A percentile compares a stretch with the other conserved stretches of the same genome.
Evolutionary conservation across 1,139 yeast genomes (phyloP).

Genomic region (Kluyveromyces sp.): DNA sequence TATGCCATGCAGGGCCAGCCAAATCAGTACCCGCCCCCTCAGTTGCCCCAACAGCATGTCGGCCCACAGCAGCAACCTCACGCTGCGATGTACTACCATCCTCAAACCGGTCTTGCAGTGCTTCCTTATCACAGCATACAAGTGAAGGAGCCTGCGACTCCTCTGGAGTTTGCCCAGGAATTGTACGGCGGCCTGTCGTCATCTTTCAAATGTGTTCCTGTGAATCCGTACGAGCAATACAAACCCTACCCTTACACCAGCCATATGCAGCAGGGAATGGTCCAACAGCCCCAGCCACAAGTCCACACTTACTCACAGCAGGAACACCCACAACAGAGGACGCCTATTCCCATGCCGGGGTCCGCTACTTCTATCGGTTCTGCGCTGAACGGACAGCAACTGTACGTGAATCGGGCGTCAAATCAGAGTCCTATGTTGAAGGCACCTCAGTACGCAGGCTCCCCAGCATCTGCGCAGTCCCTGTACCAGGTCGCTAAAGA

Average conservation of each 20-base stretch:
- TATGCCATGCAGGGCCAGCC: neutral
- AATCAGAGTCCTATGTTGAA: constrained; percentile 2
- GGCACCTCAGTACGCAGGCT: neutral
- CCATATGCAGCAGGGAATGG: neutral
- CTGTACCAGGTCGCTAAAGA: constrained; percentile 20
- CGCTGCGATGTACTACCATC: neutral
- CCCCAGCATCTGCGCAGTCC: constrained; percentile 6
- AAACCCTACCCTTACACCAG: constrained; percentile 4
- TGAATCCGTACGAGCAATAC: constrained; percentile 18
- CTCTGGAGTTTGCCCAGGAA: constrained; percentile 27
- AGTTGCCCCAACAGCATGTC: neutral
- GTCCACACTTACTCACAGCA: neutral
- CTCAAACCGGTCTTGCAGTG: constrained; percentile 1
- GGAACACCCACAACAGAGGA: neutral
- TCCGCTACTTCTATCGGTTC: too few relatives aligned
- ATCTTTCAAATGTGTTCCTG: constrained; percentile 26
- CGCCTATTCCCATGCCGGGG: neutral
- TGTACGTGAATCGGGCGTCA: neutral
- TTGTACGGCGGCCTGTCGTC: constrained; percentile 26
- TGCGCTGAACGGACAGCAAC: neutral
- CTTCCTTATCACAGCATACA: constrained; percentile 3
- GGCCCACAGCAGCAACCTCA: neutral
- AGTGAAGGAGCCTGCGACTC: constrained; percentile 18
- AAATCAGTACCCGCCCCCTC: neutral
- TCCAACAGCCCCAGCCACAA: neutral